phyloP scores from a whole-genome alignment of 2,329 filamentous ascomycete species.

The Botrytis elliptica region DNA sequence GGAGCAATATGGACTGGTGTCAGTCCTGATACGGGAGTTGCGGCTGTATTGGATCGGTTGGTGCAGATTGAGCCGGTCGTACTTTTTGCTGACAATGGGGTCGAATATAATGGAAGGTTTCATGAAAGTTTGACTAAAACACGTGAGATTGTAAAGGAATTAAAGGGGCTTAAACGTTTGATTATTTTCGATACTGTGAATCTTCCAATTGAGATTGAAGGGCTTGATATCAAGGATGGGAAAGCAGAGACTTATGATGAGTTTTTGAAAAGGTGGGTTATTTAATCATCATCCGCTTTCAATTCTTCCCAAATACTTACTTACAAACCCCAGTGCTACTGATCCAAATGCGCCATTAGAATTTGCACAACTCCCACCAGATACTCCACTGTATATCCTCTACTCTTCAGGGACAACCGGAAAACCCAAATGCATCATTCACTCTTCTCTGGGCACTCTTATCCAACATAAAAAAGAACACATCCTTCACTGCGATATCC shows the following conservation, averaged over 20 bases:
- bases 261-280: slow-evolving; percentile 43
- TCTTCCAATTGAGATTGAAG: slow-evolving; percentile 32
- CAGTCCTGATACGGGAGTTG: slow-evolving; percentile 87
- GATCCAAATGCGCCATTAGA: slow-evolving; percentile 44
- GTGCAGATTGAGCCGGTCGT: slow-evolving; percentile 75
- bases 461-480: slow-evolving; percentile 98
- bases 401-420: slow-evolving; percentile 91
- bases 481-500: slow-evolving; percentile 79
- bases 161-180: slow-evolving; percentile 63
- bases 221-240: slow-evolving; percentile 37
- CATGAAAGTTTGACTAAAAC: slow-evolving; percentile 81
- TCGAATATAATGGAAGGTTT: slow-evolving; percentile 85
- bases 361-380: slow-evolving; percentile 78
- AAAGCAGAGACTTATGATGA: slow-evolving; percentile 43
- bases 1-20: slow-evolving; percentile 93
- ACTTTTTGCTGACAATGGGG: slow-evolving; percentile 83
- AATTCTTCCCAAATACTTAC: slow-evolving; percentile 29
- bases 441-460: slow-evolving; percentile 84
- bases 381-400: slow-evolving; percentile 89
- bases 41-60: slow-evolving; percentile 84
- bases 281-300: background rate
- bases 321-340: slow-evolving; percentile 32
- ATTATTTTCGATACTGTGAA: slow-evolving; percentile 71
- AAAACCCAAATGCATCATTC: slow-evolving; percentile 88
- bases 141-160: slow-evolving; percentile 66